Evolutionary conservation across 208 protist genomes (phyloP).

Genomic region (Trypanosomatidae sp.): DNA sequence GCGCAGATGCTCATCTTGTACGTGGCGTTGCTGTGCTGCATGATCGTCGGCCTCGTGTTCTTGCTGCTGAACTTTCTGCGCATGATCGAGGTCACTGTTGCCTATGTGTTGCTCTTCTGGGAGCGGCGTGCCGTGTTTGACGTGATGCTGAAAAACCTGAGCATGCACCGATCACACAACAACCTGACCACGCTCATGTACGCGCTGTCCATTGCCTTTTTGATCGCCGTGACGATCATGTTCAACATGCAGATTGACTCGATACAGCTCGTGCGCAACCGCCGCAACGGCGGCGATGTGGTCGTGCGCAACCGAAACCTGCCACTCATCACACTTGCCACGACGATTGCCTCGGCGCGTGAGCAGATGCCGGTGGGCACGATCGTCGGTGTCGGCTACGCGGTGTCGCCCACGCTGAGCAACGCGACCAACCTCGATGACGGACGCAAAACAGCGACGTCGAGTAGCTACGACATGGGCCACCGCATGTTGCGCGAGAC

Average conservation of each 20-base stretch:
- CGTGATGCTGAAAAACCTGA: constrained; percentile 85
- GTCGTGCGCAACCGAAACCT: not conserved
- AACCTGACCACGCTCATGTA: constrained; percentile 95
- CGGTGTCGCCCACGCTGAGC: no score
- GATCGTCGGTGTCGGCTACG: no score
- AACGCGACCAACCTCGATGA: no score
- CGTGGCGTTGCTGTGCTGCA: constrained; percentile 82
- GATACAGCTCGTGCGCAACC: constrained; percentile 10
- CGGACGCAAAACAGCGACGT: no score
- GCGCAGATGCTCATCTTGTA: constrained; percentile 90
- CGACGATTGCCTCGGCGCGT: no score
- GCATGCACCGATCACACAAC: constrained; percentile 85
- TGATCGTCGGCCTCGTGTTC: constrained; percentile 83
- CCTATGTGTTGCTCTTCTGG: constrained; percentile 81
- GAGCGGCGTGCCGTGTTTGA: constrained; percentile 48
- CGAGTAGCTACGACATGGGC: no score
- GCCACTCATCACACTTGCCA: no score
- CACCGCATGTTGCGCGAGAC: constrained; percentile 1
- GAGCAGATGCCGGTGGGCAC: no score
- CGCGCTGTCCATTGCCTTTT: constrained; percentile 82
- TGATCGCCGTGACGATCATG: constrained; percentile 89
- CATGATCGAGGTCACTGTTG: constrained; percentile 26
- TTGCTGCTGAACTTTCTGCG: constrained; percentile 88
- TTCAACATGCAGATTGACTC: constrained; percentile 68
- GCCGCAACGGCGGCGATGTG: constrained; percentile 19